Conservation (phyloP, 2,329 filamentous ascomycete species). For the Raffaelea albimanens region DNA sequence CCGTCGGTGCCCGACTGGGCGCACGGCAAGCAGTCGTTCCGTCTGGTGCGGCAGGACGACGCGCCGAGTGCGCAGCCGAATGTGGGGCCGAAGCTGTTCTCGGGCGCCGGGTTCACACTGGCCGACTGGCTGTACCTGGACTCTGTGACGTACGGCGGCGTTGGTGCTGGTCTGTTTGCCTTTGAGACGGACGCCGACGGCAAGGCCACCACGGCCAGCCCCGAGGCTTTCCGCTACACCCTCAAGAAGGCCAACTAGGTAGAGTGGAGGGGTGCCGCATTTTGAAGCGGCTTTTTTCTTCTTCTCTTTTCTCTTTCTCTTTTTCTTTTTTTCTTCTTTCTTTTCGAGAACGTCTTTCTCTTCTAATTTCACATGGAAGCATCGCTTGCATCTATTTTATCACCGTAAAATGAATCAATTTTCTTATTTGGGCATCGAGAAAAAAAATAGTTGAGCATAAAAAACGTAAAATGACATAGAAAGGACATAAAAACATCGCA, state of each 20-base stretch:
- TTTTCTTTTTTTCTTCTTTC: no score
- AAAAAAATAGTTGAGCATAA: no score
- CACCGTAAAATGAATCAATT: no score
- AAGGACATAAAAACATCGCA: no score
- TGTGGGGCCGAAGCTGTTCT: neutral
- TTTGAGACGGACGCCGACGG: neutral
- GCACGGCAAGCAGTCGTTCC: constrained; percentile 22
- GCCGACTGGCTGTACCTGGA: constrained; percentile 25
- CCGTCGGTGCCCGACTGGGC: constrained; percentile 27
- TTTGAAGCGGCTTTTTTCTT: no score
- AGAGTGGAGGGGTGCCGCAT: no score
- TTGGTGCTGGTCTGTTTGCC: neutral
- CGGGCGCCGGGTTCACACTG: neutral
- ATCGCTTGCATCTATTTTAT: no score
- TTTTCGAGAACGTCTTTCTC: no score
- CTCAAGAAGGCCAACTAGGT: constrained; percentile 37
- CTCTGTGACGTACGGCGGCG: neutral
- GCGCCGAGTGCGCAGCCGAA: constrained; percentile 16
- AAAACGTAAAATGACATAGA: no score
- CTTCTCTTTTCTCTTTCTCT: no score
- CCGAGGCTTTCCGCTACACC: neutral
- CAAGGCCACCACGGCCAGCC: neutral
- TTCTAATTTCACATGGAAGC: no score
- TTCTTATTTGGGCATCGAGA: no score
- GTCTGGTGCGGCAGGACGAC: constrained; percentile 21